These are phyloP conservation scores for Citrullus colocynthis DNA, from an alignment of 306 rosid species.

Conservation along the genomic window DNA sequence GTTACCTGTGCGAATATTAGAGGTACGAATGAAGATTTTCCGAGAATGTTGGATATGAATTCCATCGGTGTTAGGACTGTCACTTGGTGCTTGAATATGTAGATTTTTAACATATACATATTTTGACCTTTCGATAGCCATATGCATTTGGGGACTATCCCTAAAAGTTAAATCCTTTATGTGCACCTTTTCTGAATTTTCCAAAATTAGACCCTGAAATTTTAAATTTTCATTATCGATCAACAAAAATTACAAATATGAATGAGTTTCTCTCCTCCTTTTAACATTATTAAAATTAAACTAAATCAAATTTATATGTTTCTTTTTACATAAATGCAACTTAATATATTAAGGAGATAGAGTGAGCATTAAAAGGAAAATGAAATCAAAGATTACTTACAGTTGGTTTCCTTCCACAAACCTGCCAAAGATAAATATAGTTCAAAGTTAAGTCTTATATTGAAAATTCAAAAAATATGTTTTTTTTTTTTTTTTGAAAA, in stretches of 20 bases:
- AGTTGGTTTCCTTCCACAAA: neutral
- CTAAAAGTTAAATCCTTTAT: neutral
- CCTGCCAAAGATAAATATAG: neutral
- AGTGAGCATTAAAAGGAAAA: neutral
- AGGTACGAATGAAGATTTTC: neutral
- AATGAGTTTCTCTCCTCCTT: too few relatives aligned
- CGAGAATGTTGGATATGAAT: conserved; percentile 6
- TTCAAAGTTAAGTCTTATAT: too few relatives aligned
- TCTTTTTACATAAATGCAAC: too few relatives aligned
- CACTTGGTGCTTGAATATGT: neutral
- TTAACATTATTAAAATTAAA: too few relatives aligned
- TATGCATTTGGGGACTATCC: conserved; percentile 10
- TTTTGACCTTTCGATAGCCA: neutral
- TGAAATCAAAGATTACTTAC: neutral
- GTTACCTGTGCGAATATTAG: neutral
- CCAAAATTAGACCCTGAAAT: neutral
- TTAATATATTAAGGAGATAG: too few relatives aligned
- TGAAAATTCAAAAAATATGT: too few relatives aligned
- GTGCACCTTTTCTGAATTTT: neutral
- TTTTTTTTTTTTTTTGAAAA: neutral
- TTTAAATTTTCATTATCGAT: too few relatives aligned
- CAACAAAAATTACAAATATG: too few relatives aligned
- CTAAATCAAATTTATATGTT: too few relatives aligned
- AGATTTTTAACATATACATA: neutral
- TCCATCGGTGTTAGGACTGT: conserved; percentile 2